Conservation (phyloP, 164 flowering plant genomes). For the Berberis thunbergii region DNA sequence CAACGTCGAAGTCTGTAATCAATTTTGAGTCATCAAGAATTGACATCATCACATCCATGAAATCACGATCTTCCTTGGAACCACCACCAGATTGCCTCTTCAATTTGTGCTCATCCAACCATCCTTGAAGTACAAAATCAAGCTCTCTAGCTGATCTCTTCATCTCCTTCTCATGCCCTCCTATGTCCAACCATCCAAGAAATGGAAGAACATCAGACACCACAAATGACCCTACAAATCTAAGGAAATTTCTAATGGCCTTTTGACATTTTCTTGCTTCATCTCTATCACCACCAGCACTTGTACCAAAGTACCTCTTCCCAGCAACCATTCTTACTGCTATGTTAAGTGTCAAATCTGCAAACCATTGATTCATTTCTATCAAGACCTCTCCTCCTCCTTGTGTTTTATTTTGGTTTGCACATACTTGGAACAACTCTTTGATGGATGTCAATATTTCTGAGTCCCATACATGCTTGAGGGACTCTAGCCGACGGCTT, state of each 20-base stretch:
- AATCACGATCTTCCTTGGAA: not conserved
- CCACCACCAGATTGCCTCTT: not conserved
- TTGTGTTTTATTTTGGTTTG: not conserved
- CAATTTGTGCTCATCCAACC: not conserved
- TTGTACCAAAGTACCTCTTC: conserved; percentile 2
- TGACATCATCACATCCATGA: not conserved
- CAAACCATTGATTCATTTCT: conserved; percentile 8
- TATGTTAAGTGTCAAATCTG: conserved; percentile 8
- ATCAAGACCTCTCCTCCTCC: not conserved
- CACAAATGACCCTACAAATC: conserved; percentile 1
- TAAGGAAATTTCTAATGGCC: not conserved
- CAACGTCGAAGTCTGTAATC: not conserved
- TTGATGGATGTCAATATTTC: conserved; percentile 2
- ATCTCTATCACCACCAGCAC: not conserved
- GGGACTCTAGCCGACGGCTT: not conserved
- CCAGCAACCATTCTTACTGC: conserved; percentile 8
- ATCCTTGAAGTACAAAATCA: not conserved
- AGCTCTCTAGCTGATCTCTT: not conserved
- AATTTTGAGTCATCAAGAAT: not conserved
- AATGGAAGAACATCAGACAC: conserved; percentile 9
- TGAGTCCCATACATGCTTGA: not conserved
- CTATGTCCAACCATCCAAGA: conserved; percentile 6
- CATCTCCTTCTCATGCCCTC: conserved; percentile 8
- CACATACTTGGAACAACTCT: not conserved
- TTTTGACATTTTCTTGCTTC: not conserved